Base-by-base conservation (phyloP, 164 flowering plant genomes). In the Cinnamomum micranthum region DNA sequence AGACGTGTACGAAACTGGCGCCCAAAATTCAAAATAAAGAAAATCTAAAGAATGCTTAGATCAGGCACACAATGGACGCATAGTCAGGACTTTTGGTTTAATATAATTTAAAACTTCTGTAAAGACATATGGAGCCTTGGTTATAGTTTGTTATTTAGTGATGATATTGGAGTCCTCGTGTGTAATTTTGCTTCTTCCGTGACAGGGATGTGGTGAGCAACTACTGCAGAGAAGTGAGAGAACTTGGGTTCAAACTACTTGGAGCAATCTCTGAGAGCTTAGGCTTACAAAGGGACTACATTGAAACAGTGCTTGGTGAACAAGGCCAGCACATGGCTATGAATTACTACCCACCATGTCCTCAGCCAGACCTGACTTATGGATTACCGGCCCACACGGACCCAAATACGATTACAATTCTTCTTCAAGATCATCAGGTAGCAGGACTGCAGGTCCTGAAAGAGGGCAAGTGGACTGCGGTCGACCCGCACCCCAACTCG, bases 321-420 rank as follows among this genome's bases (percentile, higher is more conserved):
- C 90, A 87, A 12, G 92, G 84, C 1, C 95, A 89, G 59, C 89
- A 86, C 69, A 87, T 91, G 91, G 92, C 93, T 58, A 55, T 89
- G 24, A 91, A 91, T 72, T 86, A 85, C 84, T 89, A 91, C 77
- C 93, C 93, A 13, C 86, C 88, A 4, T 91, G 93, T 55, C 95
- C 95, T 2, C 75, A 89, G 68, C 95, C 93, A 1, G 92, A 91
- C 69, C 86, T 89, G 1, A 87, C 93, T 19, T 88, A 83, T 51
- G 95, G 91, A 24, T 72, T 91, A 60, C 92, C 92, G 0, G 88
- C 82, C 9, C 93, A 88, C 69, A 84, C 90, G 2, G 93, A 88
- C 70, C 91, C 89, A 3, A 89, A 85, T 68, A 69, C 82, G 2
- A 73, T 91, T 79, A 89, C 92, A 0, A 15, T 91, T 50, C 88